Evolutionary conservation across 202 grass and related monocot genomes (phyloP), one percentile per base, ranked within the genome.

Genomic region (Alloteropsis angusta): DNA sequence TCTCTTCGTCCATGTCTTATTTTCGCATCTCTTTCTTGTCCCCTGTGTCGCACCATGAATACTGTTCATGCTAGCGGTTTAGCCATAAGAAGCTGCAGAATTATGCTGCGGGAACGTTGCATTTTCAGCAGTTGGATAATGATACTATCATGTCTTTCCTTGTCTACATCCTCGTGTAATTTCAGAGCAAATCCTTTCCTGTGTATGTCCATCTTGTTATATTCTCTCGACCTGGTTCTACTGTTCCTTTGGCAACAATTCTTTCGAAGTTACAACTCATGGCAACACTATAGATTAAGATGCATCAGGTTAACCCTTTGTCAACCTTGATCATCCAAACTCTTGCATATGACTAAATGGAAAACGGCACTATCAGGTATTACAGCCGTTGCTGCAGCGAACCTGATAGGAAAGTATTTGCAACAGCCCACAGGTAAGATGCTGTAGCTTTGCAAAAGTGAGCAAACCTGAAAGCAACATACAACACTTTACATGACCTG

Each of bases 41-140:
- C 56, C 53, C 28, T 19, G 53, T 61, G 71, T 68, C 30, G 42
- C 42, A 14, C 48, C 50, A 46, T 26, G 38, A 80, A 68, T 66
- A 60, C 16, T 67, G 68, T 85, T 68, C 84, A 60, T 67, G 62
- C 52, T 63, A 72, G 82, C 71, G 63, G 26, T 72, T 65, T 50
- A 76, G 77, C 76, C 82, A 71, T 81, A 72, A 85, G 23, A 76
- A 84, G 59, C 64, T 37, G 44, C 74, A 77, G 59, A 67, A 76
- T 63, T 82, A 68, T 89, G 73, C 65, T 6, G 19, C 9, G 2
- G 19, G 11, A 84, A 58, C 48, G 47, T 65, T 57, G 9, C 77
- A 48, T 71, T 44, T 23, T 84, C 16, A 46, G 39, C 70, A 45
- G 39, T 43, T 76, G 42, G 48, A 81, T 82, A 22, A 26, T 61